Conservation (phyloP, 495 filamentous ascomycete species). For the Aspergillus campestris region DNA sequence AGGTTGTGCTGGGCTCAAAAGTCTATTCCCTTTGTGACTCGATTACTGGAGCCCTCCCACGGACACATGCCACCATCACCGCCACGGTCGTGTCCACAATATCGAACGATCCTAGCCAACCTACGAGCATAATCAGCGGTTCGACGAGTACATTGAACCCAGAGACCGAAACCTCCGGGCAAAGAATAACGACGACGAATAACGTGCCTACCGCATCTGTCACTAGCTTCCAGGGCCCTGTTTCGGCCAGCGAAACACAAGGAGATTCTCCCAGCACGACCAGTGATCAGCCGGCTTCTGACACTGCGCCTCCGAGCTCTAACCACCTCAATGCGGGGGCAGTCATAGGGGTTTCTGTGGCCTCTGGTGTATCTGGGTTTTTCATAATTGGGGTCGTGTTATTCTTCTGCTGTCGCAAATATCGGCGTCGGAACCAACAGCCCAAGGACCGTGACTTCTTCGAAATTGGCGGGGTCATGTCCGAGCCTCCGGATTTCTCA, state of each 20-base stretch:
- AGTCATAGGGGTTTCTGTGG: conserved; percentile 36
- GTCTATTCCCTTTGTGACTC: conserved; percentile 53
- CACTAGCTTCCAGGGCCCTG: conserved; percentile 9
- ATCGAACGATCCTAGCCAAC: conserved; percentile 8
- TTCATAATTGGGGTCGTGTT: conserved; percentile 32
- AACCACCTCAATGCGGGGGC: conserved; percentile 23
- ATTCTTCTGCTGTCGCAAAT: conserved; percentile 28
- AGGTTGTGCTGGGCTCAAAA: conserved; percentile 17
- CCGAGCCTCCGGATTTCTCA: conserved; percentile 31
- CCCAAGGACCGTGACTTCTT: conserved; percentile 23
- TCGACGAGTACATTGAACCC: conserved; percentile 5
- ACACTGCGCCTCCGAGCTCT: neutral
- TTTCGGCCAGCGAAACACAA: conserved; percentile 1
- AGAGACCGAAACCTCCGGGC: neutral
- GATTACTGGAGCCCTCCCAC: conserved; percentile 41
- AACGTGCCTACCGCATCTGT: conserved; percentile 3
- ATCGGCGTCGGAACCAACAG: conserved; percentile 15
- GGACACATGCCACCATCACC: conserved; percentile 53
- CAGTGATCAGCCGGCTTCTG: neutral
- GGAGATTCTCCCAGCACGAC: conserved; percentile 3
- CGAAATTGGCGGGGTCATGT: conserved; percentile 38
- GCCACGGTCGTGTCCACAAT: conserved; percentile 43
- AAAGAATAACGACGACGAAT: conserved; percentile 4
- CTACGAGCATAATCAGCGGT: conserved; percentile 2
- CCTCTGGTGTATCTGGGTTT: conserved; percentile 29